Base-by-base conservation (phyloP, 805 yeast species). In the Candida pseudofarinosa region DNA sequence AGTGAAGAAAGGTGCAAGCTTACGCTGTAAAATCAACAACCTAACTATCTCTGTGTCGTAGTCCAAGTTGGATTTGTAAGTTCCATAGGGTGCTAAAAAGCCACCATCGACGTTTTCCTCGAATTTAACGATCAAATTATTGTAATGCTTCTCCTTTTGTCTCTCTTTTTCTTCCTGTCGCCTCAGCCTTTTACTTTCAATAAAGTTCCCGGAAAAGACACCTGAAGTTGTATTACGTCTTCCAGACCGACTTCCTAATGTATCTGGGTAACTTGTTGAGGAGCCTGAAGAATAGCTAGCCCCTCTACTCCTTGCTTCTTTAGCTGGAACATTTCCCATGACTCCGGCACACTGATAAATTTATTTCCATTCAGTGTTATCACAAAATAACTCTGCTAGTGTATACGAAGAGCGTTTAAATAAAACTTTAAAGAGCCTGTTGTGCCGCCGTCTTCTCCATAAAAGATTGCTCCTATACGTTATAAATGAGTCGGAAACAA, bases 61-160 rank as follows among this genome's bases (percentile, higher is more conserved):
- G 59, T 87, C 96, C 42, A 84, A 60, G 52, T 81, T 83, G 37
- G 85, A 81, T 49, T 81, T 78, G 63, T 91, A 91, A 26, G 86
- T 85, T 1, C 97, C 97, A 63, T 78, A 87, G 0, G 98, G 97
- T 1, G 95, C 96, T 49, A 91, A 65, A 58, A 69, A 89, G 1
- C 99, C 99, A 15, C 99, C 99, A 64, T 93, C 98, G 13, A 91
- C 96, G 48, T 71, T 79, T 55, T 88, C 95, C 33, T 71, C 71
- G 53, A 62, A 76, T 47, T 74, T 69, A 2, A 85, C 88, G 17
- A 85, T 66, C 41, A 85, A 65, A 18, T 80, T 74, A 47, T 65
- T 52, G 41, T 77, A 77, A 52, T 81, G 88, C 14, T 63, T 62
- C 47, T 81, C 85, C 42, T 74, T 74, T 39, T 60, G 59, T 39